Conservation (phyloP, 345 rosid species). For the Zanthoxylum bungeanum region DNA sequence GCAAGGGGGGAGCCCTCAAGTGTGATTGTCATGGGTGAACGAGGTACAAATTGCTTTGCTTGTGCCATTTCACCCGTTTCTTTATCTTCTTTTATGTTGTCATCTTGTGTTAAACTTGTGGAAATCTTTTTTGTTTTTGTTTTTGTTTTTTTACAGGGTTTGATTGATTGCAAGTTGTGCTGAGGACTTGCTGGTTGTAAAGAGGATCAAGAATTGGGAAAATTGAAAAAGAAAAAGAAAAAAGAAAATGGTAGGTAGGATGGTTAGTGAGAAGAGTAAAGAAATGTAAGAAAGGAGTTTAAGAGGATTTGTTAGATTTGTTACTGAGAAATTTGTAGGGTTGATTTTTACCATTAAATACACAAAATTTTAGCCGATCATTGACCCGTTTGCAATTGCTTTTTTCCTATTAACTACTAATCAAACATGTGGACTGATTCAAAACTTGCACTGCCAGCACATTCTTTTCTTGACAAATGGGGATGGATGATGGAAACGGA, state of each 20-base stretch:
- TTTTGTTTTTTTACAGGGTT: conserved; percentile 4
- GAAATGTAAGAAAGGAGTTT: conserved; percentile 13
- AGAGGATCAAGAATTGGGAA: background rate
- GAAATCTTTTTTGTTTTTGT: no score
- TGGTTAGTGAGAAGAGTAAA: conserved; percentile 19
- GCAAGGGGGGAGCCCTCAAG: background rate
- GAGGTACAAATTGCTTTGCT: conserved; percentile 11
- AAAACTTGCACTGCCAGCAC: background rate
- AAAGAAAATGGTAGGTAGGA: conserved; percentile 15
- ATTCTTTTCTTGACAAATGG: background rate
- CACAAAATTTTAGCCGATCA: conserved; percentile 28
- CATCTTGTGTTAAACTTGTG: conserved; percentile 1
- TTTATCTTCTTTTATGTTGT: background rate
- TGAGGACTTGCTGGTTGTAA: conserved; percentile 19
- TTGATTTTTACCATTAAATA: conserved; percentile 33
- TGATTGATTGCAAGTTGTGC: conserved; percentile 6
- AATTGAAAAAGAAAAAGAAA: background rate
- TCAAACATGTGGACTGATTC: background rate
- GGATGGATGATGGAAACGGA: background rate
- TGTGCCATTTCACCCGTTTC: background rate
- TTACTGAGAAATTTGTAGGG: conserved; percentile 23
- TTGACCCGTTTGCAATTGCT: background rate
- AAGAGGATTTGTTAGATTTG: conserved; percentile 11
- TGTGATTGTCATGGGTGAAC: background rate
- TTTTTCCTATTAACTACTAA: background rate